phyloP scores from a whole-genome alignment of 2,329 filamentous ascomycete genomes.

The Fusarium caatingaense region DNA sequence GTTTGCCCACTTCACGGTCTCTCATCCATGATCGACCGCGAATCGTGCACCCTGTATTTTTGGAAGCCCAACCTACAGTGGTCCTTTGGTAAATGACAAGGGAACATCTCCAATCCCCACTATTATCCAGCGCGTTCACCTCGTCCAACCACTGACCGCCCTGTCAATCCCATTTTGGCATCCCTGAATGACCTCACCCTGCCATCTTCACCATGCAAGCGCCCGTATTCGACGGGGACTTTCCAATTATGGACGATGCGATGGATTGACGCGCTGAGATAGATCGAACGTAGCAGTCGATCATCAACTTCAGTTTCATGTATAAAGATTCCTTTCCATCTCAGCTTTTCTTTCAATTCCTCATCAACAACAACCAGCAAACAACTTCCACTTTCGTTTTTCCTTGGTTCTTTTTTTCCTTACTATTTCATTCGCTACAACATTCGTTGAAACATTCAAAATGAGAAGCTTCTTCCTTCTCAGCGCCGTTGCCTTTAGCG shows the following conservation, averaged over 20 bases:
- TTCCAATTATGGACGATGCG: slow-evolving; percentile 15
- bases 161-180: slow-evolving; percentile 15
- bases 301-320: not conserved
- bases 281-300: not conserved
- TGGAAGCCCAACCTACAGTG: slow-evolving; percentile 3
- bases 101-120: slow-evolving; percentile 1
- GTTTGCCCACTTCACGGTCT: not conserved
- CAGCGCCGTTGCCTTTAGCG: slow-evolving; percentile 24
- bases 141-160: slow-evolving; percentile 34
- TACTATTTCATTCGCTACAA: slow-evolving; percentile 26
- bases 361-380: slow-evolving; percentile 8
- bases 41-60: slow-evolving; percentile 20
- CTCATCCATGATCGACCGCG: slow-evolving; percentile 23
- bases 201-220: slow-evolving; percentile 29
- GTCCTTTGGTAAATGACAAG: not conserved
- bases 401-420: not conserved
- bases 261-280: slow-evolving; percentile 9
- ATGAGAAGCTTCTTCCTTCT: slow-evolving; percentile 35
- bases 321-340: slow-evolving; percentile 26
- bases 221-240: slow-evolving; percentile 27
- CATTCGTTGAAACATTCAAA: slow-evolving; percentile 23
- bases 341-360: slow-evolving; percentile 5
- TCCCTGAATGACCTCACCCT: slow-evolving; percentile 28
- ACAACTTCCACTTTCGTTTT: slow-evolving; percentile 28
- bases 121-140: slow-evolving; percentile 16